Evolutionary conservation across 2,329 filamentous ascomycete genomes (phyloP).

Genomic region (Xylariomycetidae sp.): DNA sequence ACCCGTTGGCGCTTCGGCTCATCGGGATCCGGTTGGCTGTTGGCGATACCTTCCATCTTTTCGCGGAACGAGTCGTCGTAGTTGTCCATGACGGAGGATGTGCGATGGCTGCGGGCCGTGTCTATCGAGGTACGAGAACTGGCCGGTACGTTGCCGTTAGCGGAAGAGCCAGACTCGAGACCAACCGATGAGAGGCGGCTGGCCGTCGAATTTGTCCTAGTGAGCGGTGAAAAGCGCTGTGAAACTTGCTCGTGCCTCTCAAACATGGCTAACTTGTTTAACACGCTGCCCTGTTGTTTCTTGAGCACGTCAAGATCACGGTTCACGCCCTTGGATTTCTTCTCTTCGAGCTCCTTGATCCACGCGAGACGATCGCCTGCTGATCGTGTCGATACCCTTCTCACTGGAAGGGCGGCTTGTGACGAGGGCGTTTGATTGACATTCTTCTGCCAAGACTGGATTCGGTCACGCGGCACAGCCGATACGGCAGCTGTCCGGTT

Average conservation of each 20-base stretch:
- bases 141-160: conserved; percentile 4
- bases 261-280: conserved; percentile 12
- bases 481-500: conserved; percentile 1
- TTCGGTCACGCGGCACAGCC: conserved; percentile 8
- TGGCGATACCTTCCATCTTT: conserved; percentile 10
- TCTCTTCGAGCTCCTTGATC: conserved; percentile 14
- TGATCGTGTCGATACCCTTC: conserved; percentile 6
- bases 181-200: conserved; percentile 11
- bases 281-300: conserved; percentile 10
- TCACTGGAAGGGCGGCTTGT: background rate
- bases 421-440: conserved; percentile 9
- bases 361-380: conserved; percentile 11
- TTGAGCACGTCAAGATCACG: conserved; percentile 7
- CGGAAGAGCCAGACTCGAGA: conserved; percentile 8
- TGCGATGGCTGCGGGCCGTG: conserved; percentile 9
- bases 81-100: conserved; percentile 11
- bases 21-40: conserved; percentile 3
- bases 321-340: conserved; percentile 9
- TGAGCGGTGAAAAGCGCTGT: conserved; percentile 6
- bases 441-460: conserved; percentile 11
- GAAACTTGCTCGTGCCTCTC: conserved; percentile 5
- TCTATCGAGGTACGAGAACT: conserved; percentile 12
- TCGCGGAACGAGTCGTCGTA: conserved; percentile 13
- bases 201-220: conserved; percentile 11
- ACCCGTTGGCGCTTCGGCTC: conserved; percentile 4